Evolutionary conservation across 306 rosid species (phyloP).

Genomic region (Rosa lucieae): DNA sequence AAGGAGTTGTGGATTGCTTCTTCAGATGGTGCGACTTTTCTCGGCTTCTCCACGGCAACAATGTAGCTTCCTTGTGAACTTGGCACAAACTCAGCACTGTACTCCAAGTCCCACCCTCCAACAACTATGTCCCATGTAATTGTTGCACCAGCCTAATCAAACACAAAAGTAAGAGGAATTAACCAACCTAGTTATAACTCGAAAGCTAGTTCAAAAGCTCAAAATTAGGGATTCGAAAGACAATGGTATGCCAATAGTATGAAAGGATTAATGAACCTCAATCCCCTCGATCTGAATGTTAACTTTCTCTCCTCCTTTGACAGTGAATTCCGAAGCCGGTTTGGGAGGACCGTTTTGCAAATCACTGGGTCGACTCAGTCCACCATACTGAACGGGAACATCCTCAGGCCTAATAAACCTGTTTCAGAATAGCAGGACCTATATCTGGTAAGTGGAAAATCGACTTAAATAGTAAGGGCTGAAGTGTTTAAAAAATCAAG

Average conservation of each 20-base stretch:
- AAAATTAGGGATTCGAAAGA: neutral
- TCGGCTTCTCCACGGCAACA: constrained; percentile 72
- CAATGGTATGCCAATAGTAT: neutral
- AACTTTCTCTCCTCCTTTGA: constrained; percentile 96
- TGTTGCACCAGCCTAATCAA: constrained; percentile 78
- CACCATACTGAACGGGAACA: constrained; percentile 94
- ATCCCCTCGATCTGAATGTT: constrained; percentile 97
- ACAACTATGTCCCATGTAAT: constrained; percentile 96
- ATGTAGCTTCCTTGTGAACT: constrained; percentile 75
- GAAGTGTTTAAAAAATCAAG: neutral
- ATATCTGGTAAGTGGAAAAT: constrained; percentile 6
- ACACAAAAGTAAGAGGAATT: neutral
- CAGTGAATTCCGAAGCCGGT: constrained; percentile 89
- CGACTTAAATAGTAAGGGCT: neutral
- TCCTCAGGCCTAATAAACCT: constrained; percentile 92
- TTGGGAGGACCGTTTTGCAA: constrained; percentile 78
- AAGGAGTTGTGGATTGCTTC: constrained; percentile 85
- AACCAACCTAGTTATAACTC: neutral
- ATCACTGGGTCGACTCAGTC: constrained; percentile 67
- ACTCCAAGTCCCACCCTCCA: constrained; percentile 95
- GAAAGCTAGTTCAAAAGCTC: neutral
- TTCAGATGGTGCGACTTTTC: constrained; percentile 58
- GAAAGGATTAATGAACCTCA: constrained; percentile 51
- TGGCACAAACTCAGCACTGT: constrained; percentile 89
- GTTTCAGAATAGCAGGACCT: constrained; percentile 24